A percentile compares a stretch with the other conserved stretches of the same genome.
Conservation (phyloP, 805 yeast species). For the Kodamaea leandrae region DNA sequence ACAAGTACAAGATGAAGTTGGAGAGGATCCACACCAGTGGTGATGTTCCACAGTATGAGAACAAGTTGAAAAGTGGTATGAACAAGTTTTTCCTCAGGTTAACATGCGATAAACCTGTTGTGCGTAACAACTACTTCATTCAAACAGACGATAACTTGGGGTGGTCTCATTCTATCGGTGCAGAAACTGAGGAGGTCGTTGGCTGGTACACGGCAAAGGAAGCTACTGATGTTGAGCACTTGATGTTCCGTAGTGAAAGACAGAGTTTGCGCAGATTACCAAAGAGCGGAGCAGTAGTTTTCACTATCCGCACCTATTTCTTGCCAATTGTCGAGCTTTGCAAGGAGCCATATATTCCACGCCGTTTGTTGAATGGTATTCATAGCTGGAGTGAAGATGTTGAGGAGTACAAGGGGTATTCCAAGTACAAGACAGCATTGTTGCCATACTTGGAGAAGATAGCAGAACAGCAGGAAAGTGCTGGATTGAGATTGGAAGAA, state of each 20-base stretch:
- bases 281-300: conserved; percentile 52
- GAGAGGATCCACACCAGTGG: conserved; percentile 61
- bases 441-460: conserved; percentile 52
- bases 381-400: conserved; percentile 61
- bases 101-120: conserved; percentile 61
- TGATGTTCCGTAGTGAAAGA: conserved; percentile 62
- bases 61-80: conserved; percentile 60
- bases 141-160: conserved; percentile 62
- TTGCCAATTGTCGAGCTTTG: conserved; percentile 52
- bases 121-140: conserved; percentile 61
- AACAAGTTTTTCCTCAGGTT: conserved; percentile 59
- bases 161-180: conserved; percentile 65
- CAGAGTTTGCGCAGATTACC: conserved; percentile 64
- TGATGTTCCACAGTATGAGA: conserved; percentile 64
- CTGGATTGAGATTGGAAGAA: conserved; percentile 38
- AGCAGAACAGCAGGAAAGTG: conserved; percentile 47
- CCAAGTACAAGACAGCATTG: conserved; percentile 50
- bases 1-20: conserved; percentile 55
- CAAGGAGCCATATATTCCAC: conserved; percentile 60
- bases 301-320: conserved; percentile 65
- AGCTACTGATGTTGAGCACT: conserved; percentile 45
- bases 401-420: conserved; percentile 56
- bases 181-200: conserved; percentile 42
- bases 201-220: conserved; percentile 62
- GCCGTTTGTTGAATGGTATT: conserved; percentile 57